phyloP scores from a whole-genome alignment of 2,329 filamentous ascomycete species.

The Fonsecaea monophora region DNA sequence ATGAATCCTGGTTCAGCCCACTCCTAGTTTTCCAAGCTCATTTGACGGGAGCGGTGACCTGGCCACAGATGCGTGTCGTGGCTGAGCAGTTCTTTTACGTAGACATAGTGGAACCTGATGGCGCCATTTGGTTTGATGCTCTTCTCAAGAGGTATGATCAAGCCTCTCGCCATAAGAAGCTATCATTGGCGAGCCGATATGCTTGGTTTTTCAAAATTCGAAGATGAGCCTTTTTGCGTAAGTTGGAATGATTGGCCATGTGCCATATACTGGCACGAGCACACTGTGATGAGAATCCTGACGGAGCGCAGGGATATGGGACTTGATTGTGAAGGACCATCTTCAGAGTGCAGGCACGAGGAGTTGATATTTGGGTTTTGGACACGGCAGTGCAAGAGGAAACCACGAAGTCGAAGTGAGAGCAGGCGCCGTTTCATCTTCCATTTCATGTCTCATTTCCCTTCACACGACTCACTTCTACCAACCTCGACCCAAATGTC shows the following conservation, averaged over 20 bases:
- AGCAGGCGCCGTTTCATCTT: neutral
- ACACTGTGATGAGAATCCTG: neutral
- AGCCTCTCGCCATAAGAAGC: neutral
- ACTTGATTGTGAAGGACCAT: neutral
- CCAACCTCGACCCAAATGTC: neutral
- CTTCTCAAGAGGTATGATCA: neutral
- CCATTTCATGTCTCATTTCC: neutral
- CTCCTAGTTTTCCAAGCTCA: neutral
- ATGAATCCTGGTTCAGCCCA: constrained; percentile 6
- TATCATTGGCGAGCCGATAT: neutral
- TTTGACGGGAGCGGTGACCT: neutral
- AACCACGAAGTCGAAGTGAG: neutral
- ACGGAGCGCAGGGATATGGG: too few species aligned
- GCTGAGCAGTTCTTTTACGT: constrained; percentile 9
- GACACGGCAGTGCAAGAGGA: neutral
- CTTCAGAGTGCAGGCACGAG: neutral
- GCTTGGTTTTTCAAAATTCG: neutral
- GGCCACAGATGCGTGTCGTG: constrained; percentile 4
- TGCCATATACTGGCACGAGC: neutral
- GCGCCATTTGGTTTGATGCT: constrained; percentile 2
- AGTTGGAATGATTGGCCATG: neutral
- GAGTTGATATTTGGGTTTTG: neutral
- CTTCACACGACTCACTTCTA: neutral
- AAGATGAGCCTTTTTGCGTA: neutral
- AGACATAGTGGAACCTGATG: neutral